Base-by-base conservation (phyloP, 768 basidiomycete species). In the Cyclocybe cylindracea region DNA sequence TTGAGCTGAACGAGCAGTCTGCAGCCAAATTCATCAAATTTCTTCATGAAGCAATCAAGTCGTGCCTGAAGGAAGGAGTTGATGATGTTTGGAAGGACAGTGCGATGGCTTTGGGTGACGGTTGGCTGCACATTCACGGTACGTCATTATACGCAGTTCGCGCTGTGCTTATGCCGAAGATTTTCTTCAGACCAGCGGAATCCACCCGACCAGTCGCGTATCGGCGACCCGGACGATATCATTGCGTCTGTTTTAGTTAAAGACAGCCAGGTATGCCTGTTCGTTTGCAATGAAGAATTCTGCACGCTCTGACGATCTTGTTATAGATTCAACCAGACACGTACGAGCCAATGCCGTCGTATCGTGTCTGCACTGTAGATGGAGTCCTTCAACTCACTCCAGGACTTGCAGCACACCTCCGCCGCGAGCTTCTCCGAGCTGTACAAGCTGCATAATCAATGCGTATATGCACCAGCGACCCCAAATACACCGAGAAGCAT, bases 101-200 rank as follows among this genome's bases (percentile, higher is more conserved):
- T 5, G 91, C 89, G 8, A 65, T 78, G 31, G 87, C 89, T 60
- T 68, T 84, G 2, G 80, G 79, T 53, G 67, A 81, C 14, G 91
- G 91, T n/a, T 93, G 91, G 91, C 87, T 93, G 86, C 91, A 93
- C 63, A 84, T 93, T 41, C 82, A 91, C 39, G 80, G 80, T 77
- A 51, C 32, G 71, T 39, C 16, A 32, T 44, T 11, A 18, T 5
- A 4, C 4, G 44, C 8, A 1, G 19, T 33, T 43, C 31, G n/a
- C 29, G 35, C 38, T 10, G 9, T 38, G n/a, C 24, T 46, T 35
- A 1, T 16, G 16, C 16, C 16, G 16, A 16, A 16, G 16, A 16
- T 16, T 16, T 16, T 16, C 16, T 44, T 13, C 45, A 91, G 91
- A 93, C 62, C 74, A 77, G 42, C 78, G 91, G 38, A 92, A 93